phyloP scores from a whole-genome alignment of 495 filamentous ascomycete species.

The Aspergillus coremiiformis region DNA sequence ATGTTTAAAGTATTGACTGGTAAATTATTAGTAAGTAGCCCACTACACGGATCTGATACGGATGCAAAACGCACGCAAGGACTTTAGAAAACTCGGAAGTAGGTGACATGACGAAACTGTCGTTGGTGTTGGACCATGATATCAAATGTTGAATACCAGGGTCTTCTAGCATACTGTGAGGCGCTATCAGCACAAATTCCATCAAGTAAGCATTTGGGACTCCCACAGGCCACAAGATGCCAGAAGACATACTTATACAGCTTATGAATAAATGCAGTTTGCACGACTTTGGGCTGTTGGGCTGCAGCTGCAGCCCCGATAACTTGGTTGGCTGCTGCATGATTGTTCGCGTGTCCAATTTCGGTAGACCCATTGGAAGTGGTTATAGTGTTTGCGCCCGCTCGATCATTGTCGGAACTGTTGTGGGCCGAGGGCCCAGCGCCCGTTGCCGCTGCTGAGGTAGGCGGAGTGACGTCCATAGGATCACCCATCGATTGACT shows the following conservation, averaged over 20 bases:
- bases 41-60: slow-evolving; percentile 10
- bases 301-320: slow-evolving; percentile 71
- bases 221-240: slow-evolving; percentile 3
- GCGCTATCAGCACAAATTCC: slow-evolving; percentile 9
- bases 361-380: slow-evolving; percentile 41
- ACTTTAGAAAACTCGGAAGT: slow-evolving; percentile 98
- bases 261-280: slow-evolving; percentile 99
- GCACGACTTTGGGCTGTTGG: slow-evolving; percentile 94
- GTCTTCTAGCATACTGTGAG: slow-evolving; percentile 87
- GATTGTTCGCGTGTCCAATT: slow-evolving; percentile 24
- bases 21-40: slow-evolving; percentile 19
- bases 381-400: slow-evolving; percentile 27
- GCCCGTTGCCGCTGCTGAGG: slow-evolving; percentile 30
- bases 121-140: slow-evolving; percentile 85
- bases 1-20: slow-evolving; percentile 93
- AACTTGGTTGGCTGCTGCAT: slow-evolving; percentile 37
- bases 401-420: slow-evolving; percentile 42
- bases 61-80: slow-evolving; percentile 64
- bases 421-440: slow-evolving; percentile 33
- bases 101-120: slow-evolving; percentile 98
- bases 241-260: slow-evolving; percentile 77
- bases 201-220: neutral
- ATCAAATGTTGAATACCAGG: slow-evolving; percentile 87
- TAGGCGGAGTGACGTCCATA: slow-evolving; percentile 46
- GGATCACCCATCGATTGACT: slow-evolving; percentile 31